Evolutionary conservation across 2,329 filamentous ascomycete species (phyloP), one percentile per base, ranked within the genome.

Genomic region (Mariannaea elegans): DNA sequence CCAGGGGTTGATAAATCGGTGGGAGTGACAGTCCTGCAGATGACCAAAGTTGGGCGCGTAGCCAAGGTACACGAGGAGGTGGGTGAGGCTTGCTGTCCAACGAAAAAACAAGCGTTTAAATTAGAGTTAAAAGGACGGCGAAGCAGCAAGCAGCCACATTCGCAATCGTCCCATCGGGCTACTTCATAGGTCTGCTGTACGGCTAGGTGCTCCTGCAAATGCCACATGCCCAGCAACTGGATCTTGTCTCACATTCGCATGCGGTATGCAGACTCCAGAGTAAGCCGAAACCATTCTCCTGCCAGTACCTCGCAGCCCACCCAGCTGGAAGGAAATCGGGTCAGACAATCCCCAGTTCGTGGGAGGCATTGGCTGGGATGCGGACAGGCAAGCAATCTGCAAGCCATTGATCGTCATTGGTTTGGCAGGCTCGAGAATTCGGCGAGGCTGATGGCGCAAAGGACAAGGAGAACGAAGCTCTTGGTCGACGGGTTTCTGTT

Each of bases 91-190:
- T 6, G 10, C 38, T 42, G 27, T 8, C 39, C 19, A 42, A 39
- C 38, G 18, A 44, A 19, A 49, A 14, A 7, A 16, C 18, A 32
- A 18, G 49, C 27, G 19, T 53, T 53, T 34, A 53, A 53, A 53
- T 53, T 45, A 53, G 39, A 53, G 18, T 53, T 53, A 34, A 44
- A 18, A 23, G 16, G n/a, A 44, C 47, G 7, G n/a, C 32, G 8
- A 18, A 19, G 12, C 4, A 38, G 34, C 24, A 18, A 14, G 29
- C 21, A 18, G 4, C 38, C 7, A n/a, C n/a, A n/a, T 8, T 31
- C 18, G 13, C 27, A 13, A n/a, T n/a, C n/a, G n/a, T n/a, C n/a
- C n/a, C n/a, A n/a, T n/a, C n/a, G n/a, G n/a, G n/a, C n/a, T n/a
- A n/a, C n/a, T n/a, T n/a, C n/a, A n/a, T n/a, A 2, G 32, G 13